phyloP scores from a whole-genome alignment of 164 flowering plant genomes.

The Protea cynaroides region DNA sequence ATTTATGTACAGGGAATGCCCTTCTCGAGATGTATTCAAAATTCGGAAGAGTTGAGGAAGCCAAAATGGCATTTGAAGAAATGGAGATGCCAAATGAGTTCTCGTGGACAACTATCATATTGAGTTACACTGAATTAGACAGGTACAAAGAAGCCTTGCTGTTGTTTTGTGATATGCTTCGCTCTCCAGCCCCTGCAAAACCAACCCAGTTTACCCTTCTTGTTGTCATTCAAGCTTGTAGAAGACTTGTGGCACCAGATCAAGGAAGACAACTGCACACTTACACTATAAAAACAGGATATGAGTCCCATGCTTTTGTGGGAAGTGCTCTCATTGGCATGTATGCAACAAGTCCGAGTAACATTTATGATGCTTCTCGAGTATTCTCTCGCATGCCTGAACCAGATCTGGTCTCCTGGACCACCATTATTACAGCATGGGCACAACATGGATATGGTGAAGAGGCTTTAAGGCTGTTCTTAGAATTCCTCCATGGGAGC shows the following conservation, averaged over 20 bases:
- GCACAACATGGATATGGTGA: conserved; percentile 5
- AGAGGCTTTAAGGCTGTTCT: conserved; percentile 3
- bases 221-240: conserved; percentile 20
- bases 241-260: conserved; percentile 7
- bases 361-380: conserved; percentile 8
- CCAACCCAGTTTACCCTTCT: conserved; percentile 20
- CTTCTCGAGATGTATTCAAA: conserved; percentile 21
- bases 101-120: conserved; percentile 8
- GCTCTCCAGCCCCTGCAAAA: conserved; percentile 2
- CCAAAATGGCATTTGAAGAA: conserved; percentile 7
- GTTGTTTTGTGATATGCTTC: conserved; percentile 8
- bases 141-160: neutral
- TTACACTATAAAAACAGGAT: conserved; percentile 17
- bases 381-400: conserved; percentile 13
- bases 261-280: conserved; percentile 16
- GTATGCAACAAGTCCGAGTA: conserved; percentile 9
- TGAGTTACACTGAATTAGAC: conserved; percentile 1
- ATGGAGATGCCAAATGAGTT: conserved; percentile 9
- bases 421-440: conserved; percentile 14
- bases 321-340: conserved; percentile 20
- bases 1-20: conserved; percentile 10
- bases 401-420: conserved; percentile 21
- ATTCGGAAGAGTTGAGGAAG: conserved; percentile 16
- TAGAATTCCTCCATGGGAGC: conserved; percentile 2
- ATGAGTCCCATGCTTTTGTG: conserved; percentile 12